Conservation (phyloP, 805 yeast species). For the Candida chauliodis region DNA sequence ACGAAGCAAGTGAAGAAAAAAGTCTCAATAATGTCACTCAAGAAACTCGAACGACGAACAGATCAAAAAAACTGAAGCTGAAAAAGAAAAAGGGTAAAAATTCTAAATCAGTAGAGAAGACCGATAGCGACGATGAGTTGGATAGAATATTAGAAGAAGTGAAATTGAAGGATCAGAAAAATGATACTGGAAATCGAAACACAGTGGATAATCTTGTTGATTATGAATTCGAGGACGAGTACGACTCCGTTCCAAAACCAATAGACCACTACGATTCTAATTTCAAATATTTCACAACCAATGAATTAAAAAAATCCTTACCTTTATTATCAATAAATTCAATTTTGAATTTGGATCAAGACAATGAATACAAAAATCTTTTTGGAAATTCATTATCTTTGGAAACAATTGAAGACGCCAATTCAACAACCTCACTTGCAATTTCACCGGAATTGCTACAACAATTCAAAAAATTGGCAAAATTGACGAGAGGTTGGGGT, state of each 20-base stretch:
- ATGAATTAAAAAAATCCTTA: constrained; percentile 37
- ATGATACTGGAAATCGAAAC: constrained; percentile 6
- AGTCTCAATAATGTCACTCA: background rate
- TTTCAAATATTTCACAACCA: constrained; percentile 42
- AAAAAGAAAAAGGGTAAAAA: constrained; percentile 11
- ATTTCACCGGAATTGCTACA: constrained; percentile 65
- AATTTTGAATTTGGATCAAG: constrained; percentile 64
- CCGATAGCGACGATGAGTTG: constrained; percentile 54
- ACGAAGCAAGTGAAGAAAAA: constrained; percentile 10
- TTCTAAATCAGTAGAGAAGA: constrained; percentile 10
- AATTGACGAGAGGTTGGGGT: constrained; percentile 77
- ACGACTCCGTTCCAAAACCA: constrained; percentile 23
- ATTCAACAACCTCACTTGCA: constrained; percentile 66
- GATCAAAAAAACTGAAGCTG: constrained; percentile 14
- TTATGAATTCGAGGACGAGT: constrained; percentile 22
- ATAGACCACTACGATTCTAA: constrained; percentile 42
- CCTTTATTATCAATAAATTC: constrained; percentile 42
- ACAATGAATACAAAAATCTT: constrained; percentile 63
- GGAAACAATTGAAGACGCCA: constrained; percentile 71
- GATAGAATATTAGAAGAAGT: constrained; percentile 51
- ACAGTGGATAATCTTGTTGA: constrained; percentile 18
- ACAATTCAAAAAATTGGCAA: constrained; percentile 56
- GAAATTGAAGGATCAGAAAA: constrained; percentile 20
- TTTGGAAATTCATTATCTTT: constrained; percentile 64
- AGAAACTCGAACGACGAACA: constrained; percentile 11